A percentile compares a stretch with the other conserved stretches of the same genome.
These are phyloP conservation scores for Capsicum chinense DNA, from an alignment of 257 asterid genomes.

Conservation along the genomic window DNA sequence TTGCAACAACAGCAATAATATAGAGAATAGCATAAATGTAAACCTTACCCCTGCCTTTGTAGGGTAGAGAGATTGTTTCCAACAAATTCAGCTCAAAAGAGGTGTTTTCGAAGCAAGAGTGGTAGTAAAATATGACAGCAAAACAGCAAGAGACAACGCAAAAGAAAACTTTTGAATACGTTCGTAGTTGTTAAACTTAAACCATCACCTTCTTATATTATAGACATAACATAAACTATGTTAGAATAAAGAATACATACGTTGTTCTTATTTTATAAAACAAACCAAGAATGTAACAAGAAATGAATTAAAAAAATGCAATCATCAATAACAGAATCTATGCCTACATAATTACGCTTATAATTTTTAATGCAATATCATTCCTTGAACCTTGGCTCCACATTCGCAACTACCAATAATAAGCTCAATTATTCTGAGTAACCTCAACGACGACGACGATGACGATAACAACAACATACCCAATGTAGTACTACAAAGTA, in stretches of 20 bases:
- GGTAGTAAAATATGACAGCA: background rate
- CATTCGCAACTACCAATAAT: background rate
- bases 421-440: constrained; percentile 5
- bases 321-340: constrained; percentile 15
- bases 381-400: background rate
- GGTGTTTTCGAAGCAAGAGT: background rate
- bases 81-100: background rate
- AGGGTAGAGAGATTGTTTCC: background rate
- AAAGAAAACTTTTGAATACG: background rate
- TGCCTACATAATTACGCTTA: background rate
- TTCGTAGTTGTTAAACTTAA: background rate
- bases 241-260: background rate
- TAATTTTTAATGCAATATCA: background rate
- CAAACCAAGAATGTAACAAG: background rate
- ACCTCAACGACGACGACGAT: no score
- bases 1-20: background rate
- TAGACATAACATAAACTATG: background rate
- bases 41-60: background rate
- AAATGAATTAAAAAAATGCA: background rate
- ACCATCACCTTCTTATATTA: background rate
- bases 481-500: no score
- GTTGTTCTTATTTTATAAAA: background rate
- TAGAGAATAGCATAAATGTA: no score
- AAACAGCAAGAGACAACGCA: background rate
- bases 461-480: no score